Base-by-base conservation (phyloP, 2,329 filamentous ascomycete genomes). In the Talaromyces rugulosus region DNA sequence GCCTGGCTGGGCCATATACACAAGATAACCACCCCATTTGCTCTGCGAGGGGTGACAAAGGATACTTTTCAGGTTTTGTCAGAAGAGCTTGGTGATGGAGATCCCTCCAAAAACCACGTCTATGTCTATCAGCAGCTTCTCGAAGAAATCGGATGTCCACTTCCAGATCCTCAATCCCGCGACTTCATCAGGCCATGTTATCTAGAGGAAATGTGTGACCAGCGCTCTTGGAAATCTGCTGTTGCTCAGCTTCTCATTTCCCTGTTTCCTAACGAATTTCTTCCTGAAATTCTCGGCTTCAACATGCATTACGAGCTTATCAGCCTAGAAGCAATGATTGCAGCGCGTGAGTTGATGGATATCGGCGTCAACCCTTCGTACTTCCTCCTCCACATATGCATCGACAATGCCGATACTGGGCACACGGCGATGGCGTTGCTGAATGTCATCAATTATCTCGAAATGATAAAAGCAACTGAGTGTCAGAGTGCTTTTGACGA, bases 231-330 rank as follows among this genome's bases (percentile, higher is more conserved):
- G 80, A 77, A 76, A 69, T 72, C 78, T 0, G 80, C 78, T 5
- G 67, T 81, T 5, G 72, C 74, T 1, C 82, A 83, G 59, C 64
- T 83, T 4, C 71, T 79, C 3, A 72, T 83, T 9, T 82, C 80
- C 0, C 70, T 83, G 0, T 83, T 81, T 42, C 78, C 80, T 1
- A 64, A 80, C 40, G 77, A 83, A 7, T 81, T 83, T 63, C 63
- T 84, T 2, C 81, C 81, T 0, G 81, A 83, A 66, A 78, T 81
- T 4, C 68, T 83, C 3, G 80, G 82, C 1, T 83, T 82, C 66
- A 84, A 82, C 64, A 72, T 83, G 69, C 76, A 80, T 30, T 83
- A 78, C 59, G 81, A 84, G 65, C 67, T 69, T 31, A 58, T 82
- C 14, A 72, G 77, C 1, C 64, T 79, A 18, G 74, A 78, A 58